These are phyloP conservation scores for Filobasidium wieringae DNA, from an alignment of 768 basidiomycete species.

Conservation along the genomic window DNA sequence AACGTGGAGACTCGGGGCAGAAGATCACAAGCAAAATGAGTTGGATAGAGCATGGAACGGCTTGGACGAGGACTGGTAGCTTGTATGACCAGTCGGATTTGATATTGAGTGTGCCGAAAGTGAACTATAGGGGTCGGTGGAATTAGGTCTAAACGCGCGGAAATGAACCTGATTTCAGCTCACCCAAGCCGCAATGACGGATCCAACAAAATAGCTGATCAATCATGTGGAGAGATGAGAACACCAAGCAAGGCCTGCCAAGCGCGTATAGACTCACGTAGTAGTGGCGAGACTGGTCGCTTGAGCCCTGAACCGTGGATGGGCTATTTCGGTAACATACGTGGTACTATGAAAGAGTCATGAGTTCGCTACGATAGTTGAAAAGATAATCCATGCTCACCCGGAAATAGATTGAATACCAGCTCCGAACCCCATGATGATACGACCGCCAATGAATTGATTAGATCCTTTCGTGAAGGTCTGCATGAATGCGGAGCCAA, in stretches of 20 bases:
- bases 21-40: constrained; percentile 52
- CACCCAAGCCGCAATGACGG: constrained; percentile 56
- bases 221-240: background rate
- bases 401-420: background rate
- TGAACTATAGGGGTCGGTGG: constrained; percentile 42
- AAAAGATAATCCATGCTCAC: background rate
- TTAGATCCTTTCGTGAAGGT: background rate
- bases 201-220: constrained; percentile 22
- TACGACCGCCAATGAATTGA: background rate
- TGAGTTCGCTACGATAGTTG: background rate
- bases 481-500: background rate
- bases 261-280: background rate
- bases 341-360: background rate
- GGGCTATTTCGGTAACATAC: background rate
- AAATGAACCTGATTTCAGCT: constrained; percentile 39
- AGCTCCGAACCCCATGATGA: background rate
- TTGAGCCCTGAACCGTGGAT: background rate
- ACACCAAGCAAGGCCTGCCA: no score
- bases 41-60: constrained; percentile 41
- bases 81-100: constrained; percentile 19
- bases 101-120: constrained; percentile 42
- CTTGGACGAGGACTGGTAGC: constrained; percentile 11
- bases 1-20: constrained; percentile 70
- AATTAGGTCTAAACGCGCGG: constrained; percentile 33
- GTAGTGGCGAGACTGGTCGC: background rate